These are phyloP conservation scores for Andrographis paniculata DNA, from an alignment of 305 asterid species.

Conservation along the genomic window DNA sequence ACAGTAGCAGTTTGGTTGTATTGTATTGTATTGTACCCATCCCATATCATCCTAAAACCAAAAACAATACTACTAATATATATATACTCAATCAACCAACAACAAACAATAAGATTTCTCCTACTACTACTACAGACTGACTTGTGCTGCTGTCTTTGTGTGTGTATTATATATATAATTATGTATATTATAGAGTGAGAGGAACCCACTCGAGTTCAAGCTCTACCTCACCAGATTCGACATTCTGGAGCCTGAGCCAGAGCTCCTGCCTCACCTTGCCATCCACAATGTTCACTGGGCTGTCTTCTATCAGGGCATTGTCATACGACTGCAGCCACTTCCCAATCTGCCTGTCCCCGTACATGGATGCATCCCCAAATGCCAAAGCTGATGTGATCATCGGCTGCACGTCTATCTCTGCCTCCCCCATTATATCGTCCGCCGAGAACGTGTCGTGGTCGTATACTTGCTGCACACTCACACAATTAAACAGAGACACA, in stretches of 20 bases:
- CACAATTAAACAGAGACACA: constrained; percentile 4
- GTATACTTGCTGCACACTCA: constrained; percentile 42
- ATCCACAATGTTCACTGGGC: constrained; percentile 47
- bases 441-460: constrained; percentile 62
- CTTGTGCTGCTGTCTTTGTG: no score
- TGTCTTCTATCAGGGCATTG: constrained; percentile 54
- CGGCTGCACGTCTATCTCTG: constrained; percentile 67
- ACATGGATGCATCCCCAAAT: constrained; percentile 41
- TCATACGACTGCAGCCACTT: constrained; percentile 68
- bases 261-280: constrained; percentile 62
- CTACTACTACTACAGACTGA: no score
- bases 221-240: constrained; percentile 55
- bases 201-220: constrained; percentile 69
- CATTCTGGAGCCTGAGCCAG: constrained; percentile 55
- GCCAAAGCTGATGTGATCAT: constrained; percentile 53
- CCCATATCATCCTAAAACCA: no score
- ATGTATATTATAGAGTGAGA: constrained; percentile 23
- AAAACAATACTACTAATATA: no score
- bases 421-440: constrained; percentile 71
- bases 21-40: no score
- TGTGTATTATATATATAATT: no score
- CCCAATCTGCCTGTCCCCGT: constrained; percentile 57
- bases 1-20: no score
- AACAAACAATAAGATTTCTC: no score
- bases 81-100: no score